phyloP scores from a whole-genome alignment of 2,329 filamentous ascomycete genomes.

The Lachnellula arida region DNA sequence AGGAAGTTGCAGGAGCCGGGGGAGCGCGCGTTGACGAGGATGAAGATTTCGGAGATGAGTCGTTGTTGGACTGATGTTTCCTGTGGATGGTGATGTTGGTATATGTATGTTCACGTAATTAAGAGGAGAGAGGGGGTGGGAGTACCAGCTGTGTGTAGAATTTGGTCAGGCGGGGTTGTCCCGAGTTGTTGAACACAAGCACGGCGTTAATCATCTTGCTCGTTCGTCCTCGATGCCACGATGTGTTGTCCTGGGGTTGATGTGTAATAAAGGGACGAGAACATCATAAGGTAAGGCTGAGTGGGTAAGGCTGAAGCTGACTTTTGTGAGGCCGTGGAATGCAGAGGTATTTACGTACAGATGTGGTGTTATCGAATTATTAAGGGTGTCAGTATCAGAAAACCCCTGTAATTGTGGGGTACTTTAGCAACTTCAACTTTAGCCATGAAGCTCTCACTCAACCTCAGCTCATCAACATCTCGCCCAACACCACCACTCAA shows the following conservation, averaged over 20 bases:
- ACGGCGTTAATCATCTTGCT: conserved; percentile 92
- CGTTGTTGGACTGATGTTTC: conserved; percentile 97
- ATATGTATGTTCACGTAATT: neutral
- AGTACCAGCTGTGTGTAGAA: conserved; percentile 94
- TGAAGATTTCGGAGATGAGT: conserved; percentile 95
- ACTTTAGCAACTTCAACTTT: conserved; percentile 4
- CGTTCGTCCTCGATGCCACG: neutral
- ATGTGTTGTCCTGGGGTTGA: too few relatives aligned
- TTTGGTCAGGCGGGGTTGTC: conserved; percentile 92
- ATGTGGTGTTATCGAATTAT: too few relatives aligned
- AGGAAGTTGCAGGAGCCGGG: conserved; percentile 96
- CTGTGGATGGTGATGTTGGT: conserved; percentile 42
- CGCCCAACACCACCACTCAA: neutral
- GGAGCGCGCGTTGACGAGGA: conserved; percentile 86
- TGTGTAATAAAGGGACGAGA: too few relatives aligned
- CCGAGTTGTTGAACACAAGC: conserved; percentile 97
- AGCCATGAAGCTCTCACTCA: neutral
- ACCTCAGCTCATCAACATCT: conserved; percentile 1
- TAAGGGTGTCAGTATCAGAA: too few relatives aligned
- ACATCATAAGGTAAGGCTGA: neutral
- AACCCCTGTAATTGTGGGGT: conserved; percentile 2
- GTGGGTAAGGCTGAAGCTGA: too few relatives aligned
- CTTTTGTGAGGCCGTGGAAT: too few relatives aligned
- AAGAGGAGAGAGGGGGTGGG: conserved; percentile 2
- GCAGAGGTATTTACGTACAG: too few relatives aligned